Evolutionary conservation across 495 filamentous ascomycete genomes (phyloP).

Genomic region (Penicillium malachiteum): DNA sequence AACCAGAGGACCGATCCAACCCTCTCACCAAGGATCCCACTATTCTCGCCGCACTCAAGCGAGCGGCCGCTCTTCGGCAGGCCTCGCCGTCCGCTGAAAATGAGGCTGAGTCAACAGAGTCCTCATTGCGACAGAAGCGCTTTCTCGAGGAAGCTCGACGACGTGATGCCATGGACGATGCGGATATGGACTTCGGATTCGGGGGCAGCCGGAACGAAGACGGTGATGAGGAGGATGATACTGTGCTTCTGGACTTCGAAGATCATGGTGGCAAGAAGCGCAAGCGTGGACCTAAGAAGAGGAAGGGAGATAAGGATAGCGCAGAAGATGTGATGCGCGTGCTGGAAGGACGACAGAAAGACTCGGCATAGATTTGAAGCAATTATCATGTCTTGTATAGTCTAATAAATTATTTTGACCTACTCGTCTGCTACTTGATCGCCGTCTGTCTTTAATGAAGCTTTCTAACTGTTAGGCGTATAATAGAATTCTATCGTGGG

Average conservation of each 20-base stretch:
- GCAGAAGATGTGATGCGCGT: constrained; percentile 78
- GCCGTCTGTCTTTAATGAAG: too few species aligned
- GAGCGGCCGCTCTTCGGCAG: constrained; percentile 71
- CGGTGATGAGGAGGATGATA: constrained; percentile 70
- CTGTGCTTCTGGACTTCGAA: constrained; percentile 63
- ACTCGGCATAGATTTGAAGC: constrained; percentile 1
- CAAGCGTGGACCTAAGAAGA: constrained; percentile 83
- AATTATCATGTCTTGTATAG: neutral
- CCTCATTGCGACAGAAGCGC: constrained; percentile 64
- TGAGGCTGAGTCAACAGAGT: constrained; percentile 48
- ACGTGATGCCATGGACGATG: constrained; percentile 72
- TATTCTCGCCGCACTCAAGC: constrained; percentile 80
- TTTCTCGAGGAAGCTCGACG: constrained; percentile 64
- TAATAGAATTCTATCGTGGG: too few species aligned
- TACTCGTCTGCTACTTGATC: neutral
- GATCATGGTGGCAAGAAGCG: constrained; percentile 59
- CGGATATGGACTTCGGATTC: constrained; percentile 93
- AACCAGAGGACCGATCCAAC: constrained; percentile 52
- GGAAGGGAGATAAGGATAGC: constrained; percentile 80
- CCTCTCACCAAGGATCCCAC: constrained; percentile 67
- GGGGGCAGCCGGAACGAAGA: constrained; percentile 81
- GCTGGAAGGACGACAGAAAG: constrained; percentile 65
- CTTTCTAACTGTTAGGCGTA: too few species aligned
- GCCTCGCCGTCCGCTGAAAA: constrained; percentile 34
- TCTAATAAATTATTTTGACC: too few species aligned